These are phyloP conservation scores for Tuber calosporum DNA, from an alignment of 495 filamentous ascomycete species.

Conservation along the genomic window DNA sequence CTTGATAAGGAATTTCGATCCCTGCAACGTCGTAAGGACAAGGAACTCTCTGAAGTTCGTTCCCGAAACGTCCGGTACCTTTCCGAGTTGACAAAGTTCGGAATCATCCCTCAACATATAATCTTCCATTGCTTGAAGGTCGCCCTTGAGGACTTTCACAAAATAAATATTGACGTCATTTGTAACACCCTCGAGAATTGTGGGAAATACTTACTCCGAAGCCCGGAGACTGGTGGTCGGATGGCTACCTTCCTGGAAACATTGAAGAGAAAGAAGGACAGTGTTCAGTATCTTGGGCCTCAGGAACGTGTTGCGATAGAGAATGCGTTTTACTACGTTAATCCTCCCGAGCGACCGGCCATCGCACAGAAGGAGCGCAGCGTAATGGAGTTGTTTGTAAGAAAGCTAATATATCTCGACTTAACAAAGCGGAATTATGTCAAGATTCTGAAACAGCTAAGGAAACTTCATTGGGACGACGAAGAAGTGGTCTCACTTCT, in stretches of 20 bases:
- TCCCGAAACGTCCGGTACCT: conserved; percentile 94
- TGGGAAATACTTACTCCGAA: conserved; percentile 86
- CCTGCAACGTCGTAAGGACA: conserved; percentile 94
- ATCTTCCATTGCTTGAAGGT: conserved; percentile 99
- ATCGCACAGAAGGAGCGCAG: conserved; percentile 95
- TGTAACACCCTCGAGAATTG: conserved; percentile 97
- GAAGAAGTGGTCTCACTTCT: conserved; percentile 67
- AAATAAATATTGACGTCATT: conserved; percentile 98
- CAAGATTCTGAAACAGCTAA: conserved; percentile 83
- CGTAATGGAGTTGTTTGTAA: conserved; percentile 83
- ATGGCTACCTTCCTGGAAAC: conserved; percentile 94
- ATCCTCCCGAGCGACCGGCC: conserved; percentile 84
- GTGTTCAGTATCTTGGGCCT: conserved; percentile 79
- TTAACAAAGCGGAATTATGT: conserved; percentile 91
- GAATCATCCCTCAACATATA: conserved; percentile 94
- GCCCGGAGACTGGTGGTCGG: conserved; percentile 83
- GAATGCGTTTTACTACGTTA: conserved; percentile 96
- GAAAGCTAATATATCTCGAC: conserved; percentile 83
- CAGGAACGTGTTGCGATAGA: conserved; percentile 98
- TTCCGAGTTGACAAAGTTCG: conserved; percentile 95
- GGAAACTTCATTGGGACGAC: conserved; percentile 96
- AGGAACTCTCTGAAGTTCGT: conserved; percentile 89
- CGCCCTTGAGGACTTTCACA: conserved; percentile 92
- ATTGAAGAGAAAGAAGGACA: conserved; percentile 87
- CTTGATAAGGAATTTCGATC: conserved; percentile 96